Conservation (phyloP, 2,329 filamentous ascomycete species). For the Mycosphaerella arachidis region DNA sequence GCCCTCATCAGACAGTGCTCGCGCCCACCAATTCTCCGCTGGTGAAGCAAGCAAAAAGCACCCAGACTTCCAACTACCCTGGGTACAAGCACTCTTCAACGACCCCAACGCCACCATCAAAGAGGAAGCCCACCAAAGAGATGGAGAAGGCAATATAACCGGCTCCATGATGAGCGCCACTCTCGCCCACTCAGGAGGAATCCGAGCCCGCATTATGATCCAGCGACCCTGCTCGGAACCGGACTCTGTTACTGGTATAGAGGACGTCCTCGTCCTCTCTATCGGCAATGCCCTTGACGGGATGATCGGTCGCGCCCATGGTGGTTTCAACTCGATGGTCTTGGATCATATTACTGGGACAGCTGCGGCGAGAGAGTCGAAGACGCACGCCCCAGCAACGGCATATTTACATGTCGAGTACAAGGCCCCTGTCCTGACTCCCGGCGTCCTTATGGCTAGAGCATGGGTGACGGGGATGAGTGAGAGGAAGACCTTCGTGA, state of each 20-base stretch:
- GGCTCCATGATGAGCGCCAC: slow-evolving; percentile 19
- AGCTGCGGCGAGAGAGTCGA: slow-evolving; percentile 3
- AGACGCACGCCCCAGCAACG: slow-evolving; percentile 15
- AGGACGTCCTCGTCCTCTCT: slow-evolving; percentile 20
- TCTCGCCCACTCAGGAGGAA: slow-evolving; percentile 10
- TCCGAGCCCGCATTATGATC: slow-evolving; percentile 18
- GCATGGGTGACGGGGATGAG: slow-evolving; percentile 17
- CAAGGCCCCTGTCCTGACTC: slow-evolving; percentile 19
- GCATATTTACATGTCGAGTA: slow-evolving; percentile 25
- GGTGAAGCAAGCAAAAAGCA: neutral
- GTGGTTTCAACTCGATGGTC: slow-evolving; percentile 20
- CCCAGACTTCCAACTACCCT: slow-evolving; percentile 15
- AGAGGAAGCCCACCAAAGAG: neutral
- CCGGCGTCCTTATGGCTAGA: slow-evolving; percentile 18
- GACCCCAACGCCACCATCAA: slow-evolving; percentile 2
- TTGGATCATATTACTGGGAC: slow-evolving; percentile 21
- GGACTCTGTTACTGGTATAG: slow-evolving; percentile 11
- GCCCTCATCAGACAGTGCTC: neutral
- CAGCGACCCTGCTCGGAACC: slow-evolving; percentile 16
- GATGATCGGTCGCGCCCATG: slow-evolving; percentile 22
- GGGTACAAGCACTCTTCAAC: slow-evolving; percentile 10
- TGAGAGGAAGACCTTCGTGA: slow-evolving; percentile 19
- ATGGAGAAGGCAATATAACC: neutral
- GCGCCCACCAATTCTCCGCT: neutral
- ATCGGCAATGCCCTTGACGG: slow-evolving; percentile 22